phyloP scores from a whole-genome alignment of 2,329 filamentous ascomycete genomes.

The Penicillium expansum region DNA sequence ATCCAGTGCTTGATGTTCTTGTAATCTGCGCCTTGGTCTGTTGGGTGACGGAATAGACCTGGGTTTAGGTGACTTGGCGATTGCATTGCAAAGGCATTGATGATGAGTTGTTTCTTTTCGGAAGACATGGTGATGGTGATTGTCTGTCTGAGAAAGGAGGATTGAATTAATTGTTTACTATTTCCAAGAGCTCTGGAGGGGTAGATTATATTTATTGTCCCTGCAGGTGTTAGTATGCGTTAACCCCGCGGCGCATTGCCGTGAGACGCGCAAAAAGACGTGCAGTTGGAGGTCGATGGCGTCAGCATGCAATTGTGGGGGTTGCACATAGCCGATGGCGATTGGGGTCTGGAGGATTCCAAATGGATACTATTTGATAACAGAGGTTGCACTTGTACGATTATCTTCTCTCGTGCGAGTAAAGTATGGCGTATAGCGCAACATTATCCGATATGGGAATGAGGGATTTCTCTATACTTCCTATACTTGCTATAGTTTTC shows the following conservation, averaged over 20 bases:
- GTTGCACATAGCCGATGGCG: neutral
- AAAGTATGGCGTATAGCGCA: neutral
- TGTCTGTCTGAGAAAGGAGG: too few relatives aligned
- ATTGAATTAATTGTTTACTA: neutral
- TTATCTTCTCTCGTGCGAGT: neutral
- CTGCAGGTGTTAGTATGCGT: slow-evolving; percentile 1
- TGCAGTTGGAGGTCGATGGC: slow-evolving; percentile 28
- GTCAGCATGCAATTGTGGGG: slow-evolving; percentile 17
- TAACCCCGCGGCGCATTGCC: slow-evolving; percentile 12
- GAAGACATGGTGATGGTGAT: neutral
- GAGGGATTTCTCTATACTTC: neutral
- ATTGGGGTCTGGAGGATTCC: neutral
- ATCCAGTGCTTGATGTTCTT: slow-evolving; percentile 49
- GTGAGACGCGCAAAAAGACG: slow-evolving; percentile 15
- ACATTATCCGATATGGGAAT: neutral
- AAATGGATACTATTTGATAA: neutral
- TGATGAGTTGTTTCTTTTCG: slow-evolving; percentile 41
- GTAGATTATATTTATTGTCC: slow-evolving; percentile 10
- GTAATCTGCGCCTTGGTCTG: slow-evolving; percentile 39
- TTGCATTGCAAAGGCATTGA: slow-evolving; percentile 51
- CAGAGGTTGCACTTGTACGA: neutral
- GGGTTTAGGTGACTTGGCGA: slow-evolving; percentile 48
- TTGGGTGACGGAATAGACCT: slow-evolving; percentile 40
- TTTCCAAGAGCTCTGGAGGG: neutral
- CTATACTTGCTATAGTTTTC: neutral